These are phyloP conservation scores for Tephrocybe sp. DNA, from an alignment of 768 basidiomycete species.

Conservation along the genomic window DNA sequence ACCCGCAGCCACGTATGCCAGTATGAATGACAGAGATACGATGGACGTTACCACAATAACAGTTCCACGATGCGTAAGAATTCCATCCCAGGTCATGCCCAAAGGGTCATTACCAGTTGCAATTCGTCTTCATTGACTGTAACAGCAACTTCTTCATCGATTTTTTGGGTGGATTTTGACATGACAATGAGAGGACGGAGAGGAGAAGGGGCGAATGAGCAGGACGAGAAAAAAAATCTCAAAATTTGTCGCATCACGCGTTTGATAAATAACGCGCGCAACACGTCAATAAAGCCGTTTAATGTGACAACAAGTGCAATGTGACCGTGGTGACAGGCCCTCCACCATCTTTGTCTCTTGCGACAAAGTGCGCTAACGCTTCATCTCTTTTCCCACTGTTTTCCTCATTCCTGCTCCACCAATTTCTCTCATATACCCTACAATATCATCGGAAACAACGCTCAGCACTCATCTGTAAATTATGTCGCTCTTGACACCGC, in stretches of 20 bases:
- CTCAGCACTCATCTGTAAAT: conserved; percentile 1
- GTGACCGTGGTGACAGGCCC: conserved; percentile 18
- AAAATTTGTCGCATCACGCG: background rate
- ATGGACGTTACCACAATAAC: conserved; percentile 75
- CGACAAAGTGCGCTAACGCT: conserved; percentile 3
- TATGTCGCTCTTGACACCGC: conserved; percentile 60
- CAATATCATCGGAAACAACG: background rate
- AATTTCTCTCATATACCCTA: conserved; percentile 13
- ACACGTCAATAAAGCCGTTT: conserved; percentile 41
- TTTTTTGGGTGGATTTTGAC: too few species aligned
- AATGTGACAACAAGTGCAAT: conserved; percentile 29
- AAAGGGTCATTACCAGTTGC: conserved; percentile 42
- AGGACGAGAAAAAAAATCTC: too few species aligned
- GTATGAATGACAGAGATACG: conserved; percentile 55
- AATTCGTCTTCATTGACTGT: conserved; percentile 43
- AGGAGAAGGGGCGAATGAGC: too few species aligned
- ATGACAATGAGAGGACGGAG: too few species aligned
- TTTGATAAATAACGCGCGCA: conserved; percentile 27
- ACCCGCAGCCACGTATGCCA: conserved; percentile 85
- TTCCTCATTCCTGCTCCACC: conserved; percentile 13
- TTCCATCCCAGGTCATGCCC: conserved; percentile 28
- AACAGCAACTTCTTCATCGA: conserved; percentile 24
- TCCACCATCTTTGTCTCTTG: conserved; percentile 17
- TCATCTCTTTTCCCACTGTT: conserved; percentile 14
- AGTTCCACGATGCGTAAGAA: conserved; percentile 32